Base-by-base conservation (phyloP, 495 filamentous ascomycete species). In the Xylaria longipes region DNA sequence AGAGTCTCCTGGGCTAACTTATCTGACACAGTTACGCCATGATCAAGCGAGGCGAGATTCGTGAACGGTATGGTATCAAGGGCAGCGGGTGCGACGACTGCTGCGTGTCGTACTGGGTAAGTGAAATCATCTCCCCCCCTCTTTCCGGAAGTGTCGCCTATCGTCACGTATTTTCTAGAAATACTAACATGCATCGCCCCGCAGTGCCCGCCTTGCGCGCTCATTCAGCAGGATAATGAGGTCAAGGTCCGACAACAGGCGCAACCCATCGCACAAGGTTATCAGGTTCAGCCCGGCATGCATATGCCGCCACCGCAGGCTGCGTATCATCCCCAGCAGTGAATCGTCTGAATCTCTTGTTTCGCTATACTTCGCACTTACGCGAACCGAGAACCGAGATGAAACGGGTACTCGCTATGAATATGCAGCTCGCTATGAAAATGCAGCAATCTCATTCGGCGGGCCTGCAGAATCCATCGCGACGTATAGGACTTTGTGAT, bases 1-100 rank as follows among this genome's bases (percentile, higher is more conserved):
- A 31, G 39, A 25, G 54, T n/a, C 14, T 4, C 25, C 17, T 25
- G 0, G 0, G 41, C 63, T 48, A 68, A 65, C 14, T 17, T 37
- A 15, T 45, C 52, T 68, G 22, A 60, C 11, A 64, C 70, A 79
- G 80, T 56, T 74, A 84, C 64, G 70, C 66, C 63, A 85, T 86
- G 80, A 74, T 89, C 71, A 86, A 89, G 76, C 88, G 88, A 46
- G 74, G 77, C 48, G 83, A 87, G 61, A 81, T 89, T 65, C 86
- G 89, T 15, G 73, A 85, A 27, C 80, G 79, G 29, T 88, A 87
- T 78, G 75, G 81, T 68, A 86, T 91, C 78, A 74, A 86, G n/a
- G 89, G 89, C 39, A 84, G 82, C 63, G 81, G 77, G 11, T 80
- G 79, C 78, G 81, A 70, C 45, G 89, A 90, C 74, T 88, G 82